Conservation (phyloP, 768 basidiomycete species). For the Coprinopsis strossmayeri region DNA sequence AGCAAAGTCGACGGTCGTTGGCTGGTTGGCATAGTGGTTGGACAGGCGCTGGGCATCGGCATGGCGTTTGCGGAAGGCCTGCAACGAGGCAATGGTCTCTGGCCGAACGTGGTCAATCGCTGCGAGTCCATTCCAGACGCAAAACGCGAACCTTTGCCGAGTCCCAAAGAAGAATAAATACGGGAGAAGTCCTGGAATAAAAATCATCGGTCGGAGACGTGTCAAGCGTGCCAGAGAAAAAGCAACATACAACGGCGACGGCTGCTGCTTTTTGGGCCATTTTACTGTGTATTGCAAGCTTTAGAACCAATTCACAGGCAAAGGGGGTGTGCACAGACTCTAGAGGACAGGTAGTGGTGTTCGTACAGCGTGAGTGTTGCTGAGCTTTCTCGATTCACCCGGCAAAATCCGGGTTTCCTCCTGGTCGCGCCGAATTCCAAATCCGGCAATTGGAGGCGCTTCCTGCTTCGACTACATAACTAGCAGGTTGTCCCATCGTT, state of each 20-base stretch:
- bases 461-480: no score
- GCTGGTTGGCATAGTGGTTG: slow-evolving; percentile 55
- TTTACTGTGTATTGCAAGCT: slow-evolving; percentile 15
- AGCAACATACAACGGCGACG: slow-evolving; percentile 51
- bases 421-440: slow-evolving; percentile 1
- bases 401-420: slow-evolving; percentile 32
- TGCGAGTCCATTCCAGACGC: background rate
- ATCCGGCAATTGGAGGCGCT: no score
- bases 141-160: slow-evolving; percentile 72
- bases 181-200: slow-evolving; percentile 68
- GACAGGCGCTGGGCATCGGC: slow-evolving; percentile 77
- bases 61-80: slow-evolving; percentile 96
- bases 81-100: slow-evolving; percentile 89
- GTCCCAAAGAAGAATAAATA: slow-evolving; percentile 74
- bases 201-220: slow-evolving; percentile 17
- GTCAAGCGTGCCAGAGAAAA: slow-evolving; percentile 11
- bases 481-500: no score
- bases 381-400: slow-evolving; percentile 15
- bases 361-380: slow-evolving; percentile 11
- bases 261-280: slow-evolving; percentile 73
- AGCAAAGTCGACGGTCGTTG: slow-evolving; percentile 81
- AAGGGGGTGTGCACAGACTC: slow-evolving; percentile 16
- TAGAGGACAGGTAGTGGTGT: slow-evolving; percentile 15
- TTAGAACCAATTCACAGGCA: slow-evolving; percentile 9
- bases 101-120: slow-evolving; percentile 6